Base-by-base conservation (phyloP, 805 yeast genomes). In the Scheffersomyces coipomensis region DNA sequence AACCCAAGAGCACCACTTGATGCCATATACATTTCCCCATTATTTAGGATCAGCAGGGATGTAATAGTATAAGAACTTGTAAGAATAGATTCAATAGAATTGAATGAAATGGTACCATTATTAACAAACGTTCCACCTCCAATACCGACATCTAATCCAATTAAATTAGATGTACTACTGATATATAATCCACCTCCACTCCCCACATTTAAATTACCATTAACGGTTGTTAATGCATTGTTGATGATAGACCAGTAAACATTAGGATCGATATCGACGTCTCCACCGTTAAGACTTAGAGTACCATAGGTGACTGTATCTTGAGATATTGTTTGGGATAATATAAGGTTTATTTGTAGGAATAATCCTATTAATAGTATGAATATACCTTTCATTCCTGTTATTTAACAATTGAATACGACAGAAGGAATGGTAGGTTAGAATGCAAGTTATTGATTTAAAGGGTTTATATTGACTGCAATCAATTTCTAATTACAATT, bases 211-310 rank as follows among this genome's bases (percentile, higher is more conserved):
- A 62, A 43, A 16, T 33, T 17, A 22, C 68, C 66, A 27, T 50
- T 41, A 13, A 60, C 39, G 12, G 44, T 37, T 5, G 52, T 40
- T 12, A 47, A 10, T 7, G 53, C 46, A 38, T 53, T 55, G 35
- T 56, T 47, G 25, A 59, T 48, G 22, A 60, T 55, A 10, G 66
- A 57, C 48, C 54, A 60, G 37, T 47, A 53, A 2, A 47, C 62
- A 26, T 55, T 59, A 1, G 49, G 35, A 11, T 34, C 32, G 19
- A 62, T 43, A 10, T 42, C 49, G 19, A 55, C 40, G 35, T 41
- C 46, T n/a, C 61, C 64, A 29, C 54, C 24, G n/a, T 39, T 12
- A 24, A 56, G 25, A 21, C 40, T 37, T n/a, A 57, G 27, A 11
- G 53, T 38, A 16, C 58, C 62, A 7, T 41, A 23, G 9, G 29